Base-by-base conservation (phyloP, 331 rosid genomes). In the Erythrophleum ivorense region DNA sequence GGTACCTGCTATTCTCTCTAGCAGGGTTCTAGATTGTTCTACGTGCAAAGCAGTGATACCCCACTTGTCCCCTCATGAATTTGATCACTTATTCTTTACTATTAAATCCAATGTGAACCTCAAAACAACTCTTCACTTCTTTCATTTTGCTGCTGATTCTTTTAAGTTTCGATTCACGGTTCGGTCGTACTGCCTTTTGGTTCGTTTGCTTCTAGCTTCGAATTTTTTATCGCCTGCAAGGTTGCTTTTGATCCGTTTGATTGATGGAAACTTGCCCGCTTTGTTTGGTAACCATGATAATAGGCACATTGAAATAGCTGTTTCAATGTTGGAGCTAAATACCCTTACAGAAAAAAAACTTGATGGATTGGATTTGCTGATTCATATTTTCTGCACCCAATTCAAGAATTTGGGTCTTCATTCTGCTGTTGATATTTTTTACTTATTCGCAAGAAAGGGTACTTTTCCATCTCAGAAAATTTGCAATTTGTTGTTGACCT, bases 121-220 rank as follows among this genome's bases (percentile, higher is more conserved):
- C 79, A 86, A 62, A 79, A 91, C 97, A 1, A 81, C 92, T 6
- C 88, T 85, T n/a, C 57, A 86, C 3, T 93, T 93, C 81, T 91
- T 93, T 69, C 85, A 82, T 84, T 85, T 90, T 15, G 97, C 97
- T 9, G 49, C 88, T 3, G 50, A 34, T 19, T 70, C 45, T 15
- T 91, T 66, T 46, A 79, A 79, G 53, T 93, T 91, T 58, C 87
- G 55, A 3, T 93, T 93, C 85, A 81, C 90, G 5, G 70, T 86
- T 55, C 88, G 91, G 2, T 91, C 97, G 0, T 90, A 87, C 45
- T 93, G 97, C 75, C 73, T 88, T 72, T 76, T 93, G 82, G 38
- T 93, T 34, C 85, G 85, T 34, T 76, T 91, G 87, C 94, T 93
- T 50, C 75, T 90, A 7, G 79, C 75, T 45, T 88, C 92, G 3